Percentiles rank a stretch among this genome's conserved stretches.
Conservation (phyloP, 441 rosid species). For the Croton setiger region DNA sequence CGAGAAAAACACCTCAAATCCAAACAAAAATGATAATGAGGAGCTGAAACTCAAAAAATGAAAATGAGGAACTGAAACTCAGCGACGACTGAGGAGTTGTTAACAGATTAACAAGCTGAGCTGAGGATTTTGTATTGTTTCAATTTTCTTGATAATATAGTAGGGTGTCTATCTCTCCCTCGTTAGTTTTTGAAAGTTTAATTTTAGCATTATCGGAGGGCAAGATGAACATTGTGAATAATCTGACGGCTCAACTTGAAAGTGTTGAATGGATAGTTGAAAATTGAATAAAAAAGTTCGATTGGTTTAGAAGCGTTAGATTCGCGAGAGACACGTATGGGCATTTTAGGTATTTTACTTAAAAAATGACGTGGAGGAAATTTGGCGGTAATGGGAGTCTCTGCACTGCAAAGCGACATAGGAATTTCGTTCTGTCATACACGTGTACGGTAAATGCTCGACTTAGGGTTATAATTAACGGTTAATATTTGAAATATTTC, state of each 20-base stretch:
- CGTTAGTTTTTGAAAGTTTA: conserved; percentile 38
- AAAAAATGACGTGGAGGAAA: conserved; percentile 14
- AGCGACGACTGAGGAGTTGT: neutral
- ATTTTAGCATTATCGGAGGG: conserved; percentile 15
- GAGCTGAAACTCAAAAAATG: neutral
- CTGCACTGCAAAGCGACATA: conserved; percentile 3
- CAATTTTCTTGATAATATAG: neutral
- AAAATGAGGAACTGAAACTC: neutral
- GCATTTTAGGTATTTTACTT: neutral
- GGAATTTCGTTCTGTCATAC: conserved; percentile 10
- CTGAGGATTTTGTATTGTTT: neutral
- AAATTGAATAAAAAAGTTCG: conserved; percentile 18
- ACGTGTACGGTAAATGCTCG: conserved; percentile 28
- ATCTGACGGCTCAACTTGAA: conserved; percentile 50
- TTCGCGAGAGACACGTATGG: neutral
- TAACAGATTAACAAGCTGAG: neutral
- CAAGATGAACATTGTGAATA: conserved; percentile 1
- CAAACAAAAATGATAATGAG: neutral
- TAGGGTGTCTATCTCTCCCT: conserved; percentile 21
- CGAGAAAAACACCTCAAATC: neutral
- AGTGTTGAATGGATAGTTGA: conserved; percentile 27
- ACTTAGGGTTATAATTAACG: conserved; percentile 21
- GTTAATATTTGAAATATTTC: conserved; percentile 25
- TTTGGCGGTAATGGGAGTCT: conserved; percentile 53
- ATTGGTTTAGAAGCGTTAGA: conserved; percentile 28